Base-by-base conservation (phyloP, 2,329 filamentous ascomycete genomes). In the Alternaria gansuensis region DNA sequence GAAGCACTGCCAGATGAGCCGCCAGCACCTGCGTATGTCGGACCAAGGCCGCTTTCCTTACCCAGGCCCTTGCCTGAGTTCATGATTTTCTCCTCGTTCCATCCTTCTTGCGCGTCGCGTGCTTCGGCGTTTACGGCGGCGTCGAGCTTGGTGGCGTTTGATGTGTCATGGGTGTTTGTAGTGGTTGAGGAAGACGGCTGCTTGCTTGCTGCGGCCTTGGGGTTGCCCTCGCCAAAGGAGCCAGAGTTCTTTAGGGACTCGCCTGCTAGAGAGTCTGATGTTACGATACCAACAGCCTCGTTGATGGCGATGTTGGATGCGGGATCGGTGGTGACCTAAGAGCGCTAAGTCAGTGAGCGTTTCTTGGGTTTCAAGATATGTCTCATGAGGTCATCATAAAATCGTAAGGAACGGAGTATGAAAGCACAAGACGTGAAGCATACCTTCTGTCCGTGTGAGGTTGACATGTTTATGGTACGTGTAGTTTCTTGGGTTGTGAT, bases 211-310 rank as follows among this genome's bases (percentile, higher is more conserved):
- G 82, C 80, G 17, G 82, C 81, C 61, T 83, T 80, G 24, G 82
- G 80, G 77, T 91, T 90, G 56, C 83, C 76, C 28, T 83, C 75
- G 39, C 83, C 79, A 68, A 91, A 92, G 11, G 76, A 79, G 64
- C 90, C 90, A 57, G 83, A 83, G 23, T 80, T 66, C 45, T 82
- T 79, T 59, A 87, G 78, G 0, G 91, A 95, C 70, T 94, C 88
- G 58, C 87, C 89, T 10, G 92, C 92, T 5, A 96, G 87, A 6
- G 90, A 94, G 77, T 90, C 90, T 13, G 84, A 80, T 43, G 84
- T 79, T 1, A 94, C 83, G 26, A 82, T 69, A 51, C 92, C 92
- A 5, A 88, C 80, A 13, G 83, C 80, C 75, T 95, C 91, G 14
- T 80, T 74, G 58, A 82, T 84, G 17, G 63, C 59, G 28, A 86